These are phyloP conservation scores for Rhododendron molle DNA, from an alignment of 148 eudicot genomes.

Conservation along the genomic window DNA sequence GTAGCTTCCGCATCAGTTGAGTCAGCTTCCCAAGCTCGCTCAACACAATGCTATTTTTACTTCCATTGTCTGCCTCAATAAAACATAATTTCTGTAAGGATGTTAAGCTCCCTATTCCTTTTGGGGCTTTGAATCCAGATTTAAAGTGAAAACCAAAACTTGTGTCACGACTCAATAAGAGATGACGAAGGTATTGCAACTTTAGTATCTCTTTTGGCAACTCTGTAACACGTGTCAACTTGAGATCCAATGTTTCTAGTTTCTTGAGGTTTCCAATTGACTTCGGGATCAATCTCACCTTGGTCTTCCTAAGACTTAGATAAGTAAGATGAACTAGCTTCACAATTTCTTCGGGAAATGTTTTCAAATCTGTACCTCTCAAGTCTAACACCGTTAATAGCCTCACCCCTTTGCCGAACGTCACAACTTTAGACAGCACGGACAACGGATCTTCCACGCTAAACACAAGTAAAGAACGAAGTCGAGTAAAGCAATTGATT, in stretches of 20 bases:
- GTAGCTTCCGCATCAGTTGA: slow-evolving; percentile 14
- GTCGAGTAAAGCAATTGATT: neutral
- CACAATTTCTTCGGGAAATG: slow-evolving; percentile 8
- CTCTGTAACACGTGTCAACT: too few species aligned
- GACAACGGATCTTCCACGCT: neutral
- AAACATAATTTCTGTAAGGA: neutral
- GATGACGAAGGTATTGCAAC: too few species aligned
- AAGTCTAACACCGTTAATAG: neutral
- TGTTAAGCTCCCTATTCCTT: neutral
- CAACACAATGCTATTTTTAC: too few species aligned
- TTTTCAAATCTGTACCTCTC: neutral
- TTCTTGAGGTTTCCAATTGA: too few species aligned
- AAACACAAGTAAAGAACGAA: neutral
- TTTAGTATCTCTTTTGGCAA: too few species aligned
- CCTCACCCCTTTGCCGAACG: too few species aligned
- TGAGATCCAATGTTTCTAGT: too few species aligned
- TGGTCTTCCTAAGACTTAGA: neutral
- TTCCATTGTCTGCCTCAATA: too few species aligned
- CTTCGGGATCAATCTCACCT: neutral
- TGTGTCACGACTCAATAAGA: neutral
- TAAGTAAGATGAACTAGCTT: slow-evolving; percentile 5
- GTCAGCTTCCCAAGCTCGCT: neutral
- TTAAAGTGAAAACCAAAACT: accelerated
- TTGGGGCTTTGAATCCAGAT: neutral
- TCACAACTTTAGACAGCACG: neutral